Conservation (phyloP, 1,284 basidiomycete genomes). For the Irpex sp. region DNA sequence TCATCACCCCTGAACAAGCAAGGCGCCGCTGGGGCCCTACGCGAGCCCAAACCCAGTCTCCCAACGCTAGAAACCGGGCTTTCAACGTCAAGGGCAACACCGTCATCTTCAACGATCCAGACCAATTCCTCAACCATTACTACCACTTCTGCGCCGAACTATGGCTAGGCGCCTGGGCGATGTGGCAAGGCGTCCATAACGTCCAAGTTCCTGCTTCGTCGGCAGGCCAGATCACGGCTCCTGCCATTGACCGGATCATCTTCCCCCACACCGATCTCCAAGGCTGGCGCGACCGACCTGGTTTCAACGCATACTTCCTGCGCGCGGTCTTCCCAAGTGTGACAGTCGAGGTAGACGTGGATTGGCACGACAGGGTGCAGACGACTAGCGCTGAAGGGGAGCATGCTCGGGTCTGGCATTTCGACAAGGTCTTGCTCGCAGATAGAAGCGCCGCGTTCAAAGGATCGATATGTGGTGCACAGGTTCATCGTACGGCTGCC, state of each 20-base stretch:
- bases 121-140: constrained; percentile 75
- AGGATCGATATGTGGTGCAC: constrained; percentile 54
- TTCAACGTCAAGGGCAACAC: constrained; percentile 71
- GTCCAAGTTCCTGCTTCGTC: constrained; percentile 19
- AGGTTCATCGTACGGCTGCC: constrained; percentile 66
- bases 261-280: constrained; percentile 54
- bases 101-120: constrained; percentile 65
- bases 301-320: constrained; percentile 73
- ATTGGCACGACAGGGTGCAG: constrained; percentile 65
- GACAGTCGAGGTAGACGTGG: constrained; percentile 60
- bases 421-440: constrained; percentile 60
- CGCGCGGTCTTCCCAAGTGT: constrained; percentile 75
- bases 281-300: constrained; percentile 73
- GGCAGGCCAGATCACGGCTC: constrained; percentile 24
- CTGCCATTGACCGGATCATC: constrained; percentile 63
- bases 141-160: constrained; percentile 83
- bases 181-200: constrained; percentile 57
- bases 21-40: constrained; percentile 50
- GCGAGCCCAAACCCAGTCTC: constrained; percentile 11
- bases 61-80: constrained; percentile 43
- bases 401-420: constrained; percentile 45
- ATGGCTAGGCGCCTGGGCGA: constrained; percentile 68
- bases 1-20: constrained; percentile 62
- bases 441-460: constrained; percentile 76
- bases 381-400: constrained; percentile 35